Evolutionary conservation across 2,329 filamentous ascomycete genomes (phyloP), one percentile per base, ranked within the genome.

Genomic region (Fusarium redolens): DNA sequence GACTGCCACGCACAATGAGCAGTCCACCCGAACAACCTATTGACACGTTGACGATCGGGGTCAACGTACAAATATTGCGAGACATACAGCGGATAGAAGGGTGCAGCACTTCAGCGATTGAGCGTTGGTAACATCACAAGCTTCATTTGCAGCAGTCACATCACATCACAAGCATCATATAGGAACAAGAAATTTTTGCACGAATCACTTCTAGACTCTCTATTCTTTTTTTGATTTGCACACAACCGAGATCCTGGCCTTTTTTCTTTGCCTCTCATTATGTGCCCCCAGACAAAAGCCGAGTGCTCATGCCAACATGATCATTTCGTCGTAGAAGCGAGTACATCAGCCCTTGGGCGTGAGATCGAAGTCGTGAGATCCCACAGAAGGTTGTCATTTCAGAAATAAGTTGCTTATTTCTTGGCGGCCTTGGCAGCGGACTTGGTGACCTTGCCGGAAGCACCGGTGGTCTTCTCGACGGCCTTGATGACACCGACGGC

Each of bases 401-500:
- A 76, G 69, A 74, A 76, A 75, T 74, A 77, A 77, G 69, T 71
- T 76, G 80, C 77, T 91, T 93, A 93, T 87, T 93, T 93, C 91
- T 92, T 92, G 84, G 83, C 82, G 82, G 90, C 90, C 90, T 93
- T 93, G 85, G 90, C 90, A 83, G 91, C 91, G 80, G 89, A 90
- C 88, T 91, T 91, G 87, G 89, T 90, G 81, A 90, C 88, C 91
- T 93, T 93, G 81, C 87, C 91, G 76, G 85, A 56, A 79, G 83
- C 83, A 74, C 79, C 85, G 67, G 81, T 81, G 74, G 86, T 78
- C 91, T 93, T 94, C 80, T 91, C 90, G 74, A 95, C 93, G 75
- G 88, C 87, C 92, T 97, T 97, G 90, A 97, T 96, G 87, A 97
- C 94, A 92, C 94, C 93, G 87, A 97, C 94, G 78, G 94, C 93